Percentiles rank a stretch among this genome's conserved stretches.
These are phyloP conservation scores for Acanthochlamys bracteata DNA, from an alignment of 106 monocot species.

Conservation along the genomic window DNA sequence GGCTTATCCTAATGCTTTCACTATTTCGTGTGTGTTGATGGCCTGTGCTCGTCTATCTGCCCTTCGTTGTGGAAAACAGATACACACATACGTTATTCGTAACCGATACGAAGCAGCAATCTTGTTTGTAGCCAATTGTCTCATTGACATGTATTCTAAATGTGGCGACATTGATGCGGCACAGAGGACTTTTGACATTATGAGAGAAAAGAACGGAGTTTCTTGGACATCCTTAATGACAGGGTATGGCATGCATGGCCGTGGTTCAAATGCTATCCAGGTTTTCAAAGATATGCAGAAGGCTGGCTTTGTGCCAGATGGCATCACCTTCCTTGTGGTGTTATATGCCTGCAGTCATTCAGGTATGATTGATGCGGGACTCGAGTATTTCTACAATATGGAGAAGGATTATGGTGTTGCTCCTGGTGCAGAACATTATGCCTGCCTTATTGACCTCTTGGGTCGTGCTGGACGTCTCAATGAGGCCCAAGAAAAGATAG, in stretches of 20 bases:
- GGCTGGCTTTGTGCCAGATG: constrained; percentile 42
- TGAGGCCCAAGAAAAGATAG: constrained; percentile 51
- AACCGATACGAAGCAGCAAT: constrained; percentile 18
- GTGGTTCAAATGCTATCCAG: constrained; percentile 38
- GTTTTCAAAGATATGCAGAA: constrained; percentile 59
- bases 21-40: constrained; percentile 69
- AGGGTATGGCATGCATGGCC: constrained; percentile 72
- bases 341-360: constrained; percentile 86
- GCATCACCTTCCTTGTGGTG: constrained; percentile 66
- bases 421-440: constrained; percentile 65
- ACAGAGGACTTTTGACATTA: constrained; percentile 39
- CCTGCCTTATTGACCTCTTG: constrained; percentile 65
- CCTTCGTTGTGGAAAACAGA: constrained; percentile 49
- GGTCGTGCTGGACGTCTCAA: constrained; percentile 57
- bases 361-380: constrained; percentile 64
- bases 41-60: constrained; percentile 53
- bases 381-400: constrained; percentile 56
- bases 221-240: constrained; percentile 83
- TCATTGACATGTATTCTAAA: constrained; percentile 83
- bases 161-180: constrained; percentile 63
- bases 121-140: constrained; percentile 55
- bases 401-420: constrained; percentile 29
- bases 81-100: constrained; percentile 56
- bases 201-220: constrained; percentile 42
- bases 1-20: constrained; percentile 48